These are phyloP conservation scores for Acrocalymma vagum DNA, from an alignment of 2,329 filamentous ascomycete species.

Conservation along the genomic window DNA sequence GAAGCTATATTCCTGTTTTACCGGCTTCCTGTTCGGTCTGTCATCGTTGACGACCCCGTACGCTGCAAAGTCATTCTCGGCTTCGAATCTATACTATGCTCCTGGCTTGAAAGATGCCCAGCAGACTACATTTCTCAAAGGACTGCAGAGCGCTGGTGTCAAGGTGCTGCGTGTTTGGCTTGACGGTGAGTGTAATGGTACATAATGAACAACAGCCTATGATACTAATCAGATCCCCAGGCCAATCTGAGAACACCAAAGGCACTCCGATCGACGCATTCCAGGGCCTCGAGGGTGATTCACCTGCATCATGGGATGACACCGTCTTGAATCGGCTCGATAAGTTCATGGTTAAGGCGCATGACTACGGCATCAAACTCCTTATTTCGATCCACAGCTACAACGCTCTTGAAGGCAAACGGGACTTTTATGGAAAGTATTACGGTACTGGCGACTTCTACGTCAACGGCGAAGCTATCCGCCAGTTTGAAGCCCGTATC, in stretches of 20 bases:
- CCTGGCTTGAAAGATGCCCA: conserved; percentile 10
- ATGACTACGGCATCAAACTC: conserved; percentile 19
- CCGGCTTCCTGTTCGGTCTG: conserved; percentile 5
- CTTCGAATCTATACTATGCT: conserved; percentile 14
- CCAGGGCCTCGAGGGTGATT: conserved; percentile 9
- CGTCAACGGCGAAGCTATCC: conserved; percentile 14
- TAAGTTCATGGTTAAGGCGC: conserved; percentile 16
- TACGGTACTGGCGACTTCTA: conserved; percentile 22
- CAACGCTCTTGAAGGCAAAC: conserved; percentile 16
- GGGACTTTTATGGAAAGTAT: conserved; percentile 20
- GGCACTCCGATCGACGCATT: conserved; percentile 15
- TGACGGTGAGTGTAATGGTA: conserved; percentile 27
- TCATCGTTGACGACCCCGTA: conserved; percentile 4
- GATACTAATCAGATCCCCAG: conserved; percentile 9
- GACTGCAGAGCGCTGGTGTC: conserved; percentile 12
- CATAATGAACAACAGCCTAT: conserved; percentile 1
- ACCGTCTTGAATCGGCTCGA: conserved; percentile 18
- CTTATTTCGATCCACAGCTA: conserved; percentile 18
- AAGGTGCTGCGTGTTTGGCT: conserved; percentile 16
- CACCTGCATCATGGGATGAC: conserved; percentile 11
- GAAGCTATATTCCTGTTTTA: conserved; percentile 4
- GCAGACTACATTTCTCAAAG: conserved; percentile 6
- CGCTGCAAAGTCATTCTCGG: conserved; percentile 13
- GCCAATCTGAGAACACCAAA: conserved; percentile 12
- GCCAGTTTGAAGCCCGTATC: conserved; percentile 14